A percentile compares a stretch with the other conserved stretches of the same genome.
These are phyloP conservation scores for Phragmites australis DNA, from an alignment of 176 grass and related monocot genomes.

Conservation along the genomic window DNA sequence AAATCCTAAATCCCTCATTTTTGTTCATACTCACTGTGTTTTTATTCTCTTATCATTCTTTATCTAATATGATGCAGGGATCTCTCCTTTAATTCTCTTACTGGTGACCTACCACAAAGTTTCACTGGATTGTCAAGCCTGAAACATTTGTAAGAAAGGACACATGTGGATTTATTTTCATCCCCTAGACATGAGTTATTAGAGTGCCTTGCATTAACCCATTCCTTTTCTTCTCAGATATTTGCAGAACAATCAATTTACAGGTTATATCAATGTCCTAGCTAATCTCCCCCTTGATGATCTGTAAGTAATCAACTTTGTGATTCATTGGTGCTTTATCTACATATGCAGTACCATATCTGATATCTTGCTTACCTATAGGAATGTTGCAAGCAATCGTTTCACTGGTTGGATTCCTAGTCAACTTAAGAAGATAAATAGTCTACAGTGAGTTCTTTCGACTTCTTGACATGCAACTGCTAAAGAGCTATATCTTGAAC, in stretches of 20 bases:
- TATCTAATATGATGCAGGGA: slow-evolving; percentile 60
- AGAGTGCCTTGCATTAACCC: slow-evolving; percentile 30
- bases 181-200: slow-evolving; percentile 13
- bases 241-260: slow-evolving; percentile 95
- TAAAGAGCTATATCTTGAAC: slow-evolving; percentile 31
- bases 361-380: slow-evolving; percentile 48
- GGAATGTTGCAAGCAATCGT: slow-evolving; percentile 84
- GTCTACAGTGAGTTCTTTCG: slow-evolving; percentile 72
- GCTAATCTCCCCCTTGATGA: slow-evolving; percentile 76
- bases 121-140: slow-evolving; percentile 75
- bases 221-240: slow-evolving; percentile 56
- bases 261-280: slow-evolving; percentile 76
- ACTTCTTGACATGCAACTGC: slow-evolving; percentile 10
- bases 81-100: slow-evolving; percentile 80
- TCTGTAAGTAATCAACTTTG: slow-evolving; percentile 63
- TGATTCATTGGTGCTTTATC: slow-evolving; percentile 26
- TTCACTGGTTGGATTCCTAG: slow-evolving; percentile 98
- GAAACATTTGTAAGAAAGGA: slow-evolving; percentile 69
- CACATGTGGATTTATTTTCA: neutral
- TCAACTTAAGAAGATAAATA: slow-evolving; percentile 92
- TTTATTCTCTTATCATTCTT: slow-evolving; percentile 32
- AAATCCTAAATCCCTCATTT: neutral
- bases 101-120: slow-evolving; percentile 72
- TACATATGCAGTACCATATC: slow-evolving; percentile 26
- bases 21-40: slow-evolving; percentile 16